Conservation (phyloP, 2,329 filamentous ascomycete genomes). For the Botryosphaeria agaves region DNA sequence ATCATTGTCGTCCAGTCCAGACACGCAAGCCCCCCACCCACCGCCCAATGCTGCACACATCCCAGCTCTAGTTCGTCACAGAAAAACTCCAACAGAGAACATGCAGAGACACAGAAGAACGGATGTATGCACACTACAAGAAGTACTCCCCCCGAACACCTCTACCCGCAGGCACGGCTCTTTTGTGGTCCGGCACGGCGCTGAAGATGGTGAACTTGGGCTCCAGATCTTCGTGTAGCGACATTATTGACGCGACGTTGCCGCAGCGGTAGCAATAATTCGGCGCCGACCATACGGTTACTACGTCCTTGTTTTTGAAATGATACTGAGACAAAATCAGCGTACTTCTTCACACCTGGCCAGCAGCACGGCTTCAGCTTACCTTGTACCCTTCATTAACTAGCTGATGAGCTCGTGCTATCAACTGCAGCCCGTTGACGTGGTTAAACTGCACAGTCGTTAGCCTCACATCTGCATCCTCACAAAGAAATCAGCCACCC, state of each 20-base stretch:
- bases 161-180: constrained; percentile 55
- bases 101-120: too few relatives aligned
- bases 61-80: too few relatives aligned
- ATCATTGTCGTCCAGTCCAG: too few relatives aligned
- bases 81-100: too few relatives aligned
- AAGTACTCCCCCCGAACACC: constrained; percentile 33
- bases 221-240: constrained; percentile 66
- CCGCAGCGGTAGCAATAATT: constrained; percentile 96
- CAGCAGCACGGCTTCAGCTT: constrained; percentile 6
- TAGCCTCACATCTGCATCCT: constrained; percentile 1
- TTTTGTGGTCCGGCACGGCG: constrained; percentile 70
- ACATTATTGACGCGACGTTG: constrained; percentile 80
- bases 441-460: constrained; percentile 42
- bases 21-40: too few relatives aligned
- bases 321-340: constrained; percentile 57
- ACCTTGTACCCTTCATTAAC: constrained; percentile 64
- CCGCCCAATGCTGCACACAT: too few relatives aligned
- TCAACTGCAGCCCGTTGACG: constrained; percentile 54
- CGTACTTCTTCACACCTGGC: background rate
- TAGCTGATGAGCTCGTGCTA: constrained; percentile 56
- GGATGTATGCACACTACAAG: constrained; percentile 20
- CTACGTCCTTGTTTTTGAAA: constrained; percentile 85
- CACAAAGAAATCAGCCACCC: constrained; percentile 4
- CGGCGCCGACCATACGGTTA: constrained; percentile 74
- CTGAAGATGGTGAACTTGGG: constrained; percentile 88